phyloP scores from a whole-genome alignment of 2,329 filamentous ascomycete species.

The Colletotrichum melonis region DNA sequence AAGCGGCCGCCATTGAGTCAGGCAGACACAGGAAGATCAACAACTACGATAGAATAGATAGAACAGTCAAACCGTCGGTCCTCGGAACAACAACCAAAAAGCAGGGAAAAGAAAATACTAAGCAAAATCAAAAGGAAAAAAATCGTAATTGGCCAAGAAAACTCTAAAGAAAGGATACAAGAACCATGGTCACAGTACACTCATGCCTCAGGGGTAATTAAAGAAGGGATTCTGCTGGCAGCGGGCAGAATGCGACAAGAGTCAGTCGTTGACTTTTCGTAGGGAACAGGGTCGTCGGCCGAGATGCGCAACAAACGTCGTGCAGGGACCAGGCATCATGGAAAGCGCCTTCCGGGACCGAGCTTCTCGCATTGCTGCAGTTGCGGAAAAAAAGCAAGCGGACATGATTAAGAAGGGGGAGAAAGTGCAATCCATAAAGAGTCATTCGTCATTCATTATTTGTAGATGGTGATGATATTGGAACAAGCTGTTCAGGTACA shows the following conservation, averaged over 20 bases:
- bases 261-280: constrained; percentile 18
- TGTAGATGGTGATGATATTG: background rate
- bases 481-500: background rate
- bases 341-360: background rate
- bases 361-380: background rate
- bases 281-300: background rate
- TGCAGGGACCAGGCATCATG: constrained; percentile 6
- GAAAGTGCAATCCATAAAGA: constrained; percentile 12
- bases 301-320: background rate
- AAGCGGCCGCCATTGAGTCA: background rate
- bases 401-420: background rate
- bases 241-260: background rate
- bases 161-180: background rate
- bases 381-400: background rate
- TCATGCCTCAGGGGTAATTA: background rate
- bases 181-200: background rate
- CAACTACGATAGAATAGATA: too few relatives aligned
- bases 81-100: too few relatives aligned
- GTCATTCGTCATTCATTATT: background rate
- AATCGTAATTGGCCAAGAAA: background rate
- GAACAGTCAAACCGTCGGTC: too few relatives aligned
- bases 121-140: too few relatives aligned
- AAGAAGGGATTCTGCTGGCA: background rate
- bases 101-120: too few relatives aligned
- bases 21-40: background rate